Evolutionary conservation across 2,329 filamentous ascomycete species (phyloP), one percentile per base, ranked within the genome.

Genomic region (Plectosphaerella plurivora): DNA sequence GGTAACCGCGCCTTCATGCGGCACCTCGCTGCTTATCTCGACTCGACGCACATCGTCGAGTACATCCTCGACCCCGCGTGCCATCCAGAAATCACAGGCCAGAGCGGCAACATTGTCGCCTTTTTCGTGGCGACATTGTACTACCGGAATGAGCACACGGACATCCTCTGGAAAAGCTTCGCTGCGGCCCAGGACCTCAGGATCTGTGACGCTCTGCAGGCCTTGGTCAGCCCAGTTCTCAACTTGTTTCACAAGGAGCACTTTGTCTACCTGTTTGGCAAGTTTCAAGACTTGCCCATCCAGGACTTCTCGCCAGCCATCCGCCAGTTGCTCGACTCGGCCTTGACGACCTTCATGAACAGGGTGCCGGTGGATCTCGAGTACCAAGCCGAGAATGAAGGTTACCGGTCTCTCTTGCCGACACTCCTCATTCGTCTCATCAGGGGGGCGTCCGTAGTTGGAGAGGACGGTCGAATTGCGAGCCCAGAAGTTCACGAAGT

Each of bases 51-150:
- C 7, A 86, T 97, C 24, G 82, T 96, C 22, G 84, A 91, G 54
- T 97, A 97, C 68, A 84, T 99, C 45, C 81, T 97, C 49, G 90
- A 93, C 2, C 85, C 93, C 14, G 91, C 91, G 52, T 97, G 93
- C 33, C 94, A 97, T 63, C 91, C 92, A 1, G 91, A 96, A 63
- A 83, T 97, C 50, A 94, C 95, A 18, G 78, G 81, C 36, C 84
- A 91, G 59, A 89, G 89, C 62, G 79, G 81, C 41, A 96, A 96
- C 57, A 88, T 97, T 50, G 77, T 97, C 47, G 89, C 89, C 1
- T 97, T 97, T 62, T 75, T 97, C 49, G 81, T 91, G 20, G 88
- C 94, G 14, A 94, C 89, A 0, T 78, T 79, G 51, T 86, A 83
- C 14, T 96, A 93, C 68, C 82, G 80, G 1, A 68, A 83, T 35